These are phyloP conservation scores for Cantharellus anzutake DNA, from an alignment of 768 basidiomycete genomes.

Conservation along the genomic window DNA sequence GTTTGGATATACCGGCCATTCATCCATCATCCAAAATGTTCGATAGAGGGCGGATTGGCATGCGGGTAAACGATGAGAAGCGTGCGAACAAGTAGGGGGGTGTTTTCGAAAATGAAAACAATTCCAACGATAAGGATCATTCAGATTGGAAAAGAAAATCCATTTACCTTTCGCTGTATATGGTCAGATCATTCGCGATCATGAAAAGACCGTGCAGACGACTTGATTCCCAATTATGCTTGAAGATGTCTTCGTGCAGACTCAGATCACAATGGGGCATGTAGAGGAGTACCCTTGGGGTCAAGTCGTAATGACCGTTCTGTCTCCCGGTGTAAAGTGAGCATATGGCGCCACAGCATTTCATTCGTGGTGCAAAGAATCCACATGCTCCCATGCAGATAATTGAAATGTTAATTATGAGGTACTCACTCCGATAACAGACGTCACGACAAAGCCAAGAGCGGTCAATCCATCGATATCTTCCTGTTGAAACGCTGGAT, in stretches of 20 bases:
- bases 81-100: neutral
- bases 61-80: neutral
- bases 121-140: neutral
- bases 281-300: conserved; percentile 29
- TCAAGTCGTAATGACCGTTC: conserved; percentile 12
- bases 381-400: too few species aligned
- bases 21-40: too few species aligned
- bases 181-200: conserved; percentile 43
- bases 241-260: conserved; percentile 46
- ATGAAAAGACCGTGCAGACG: conserved; percentile 32
- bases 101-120: neutral
- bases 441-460: conserved; percentile 19
- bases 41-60: neutral
- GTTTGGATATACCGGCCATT: too few species aligned
- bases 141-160: neutral
- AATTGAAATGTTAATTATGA: neutral
- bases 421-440: conserved; percentile 33
- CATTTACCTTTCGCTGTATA: conserved; percentile 48
- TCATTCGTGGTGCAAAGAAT: too few species aligned
- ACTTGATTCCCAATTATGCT: conserved; percentile 36
- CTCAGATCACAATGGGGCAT: conserved; percentile 67
- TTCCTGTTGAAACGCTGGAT: conserved; percentile 53
- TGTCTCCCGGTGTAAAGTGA: conserved; percentile 1
- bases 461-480: conserved; percentile 32
- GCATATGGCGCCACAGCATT: neutral